Percentiles rank a stretch among this genome's conserved stretches.
These are phyloP conservation scores for Dactylella cylindrospora DNA, from an alignment of 2,329 filamentous ascomycete species.

Conservation along the genomic window DNA sequence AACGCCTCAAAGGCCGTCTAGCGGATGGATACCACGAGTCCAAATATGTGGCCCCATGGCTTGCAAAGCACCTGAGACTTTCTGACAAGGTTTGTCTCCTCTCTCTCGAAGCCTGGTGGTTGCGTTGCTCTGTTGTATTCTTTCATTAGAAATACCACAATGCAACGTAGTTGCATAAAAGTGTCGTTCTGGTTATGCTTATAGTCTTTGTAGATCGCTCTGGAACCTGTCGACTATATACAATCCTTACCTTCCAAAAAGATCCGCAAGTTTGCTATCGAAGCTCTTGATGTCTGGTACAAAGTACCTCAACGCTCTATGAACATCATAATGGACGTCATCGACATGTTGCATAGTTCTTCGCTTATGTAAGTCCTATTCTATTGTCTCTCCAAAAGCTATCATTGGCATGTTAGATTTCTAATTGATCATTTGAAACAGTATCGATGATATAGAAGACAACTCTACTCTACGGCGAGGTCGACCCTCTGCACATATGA, in stretches of 20 bases:
- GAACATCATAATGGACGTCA: constrained; percentile 12
- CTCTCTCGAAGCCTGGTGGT: no score
- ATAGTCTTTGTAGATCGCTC: background rate
- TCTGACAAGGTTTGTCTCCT: no score
- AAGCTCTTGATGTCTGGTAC: constrained; percentile 27
- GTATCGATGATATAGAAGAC: constrained; percentile 26
- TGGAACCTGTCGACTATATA: constrained; percentile 16
- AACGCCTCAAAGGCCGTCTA: no score
- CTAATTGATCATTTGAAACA: background rate
- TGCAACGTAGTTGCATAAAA: no score
- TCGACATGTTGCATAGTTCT: constrained; percentile 4
- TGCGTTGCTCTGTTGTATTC: no score
- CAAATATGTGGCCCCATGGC: no score
- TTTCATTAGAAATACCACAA: no score
- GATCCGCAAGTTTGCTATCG: constrained; percentile 4
- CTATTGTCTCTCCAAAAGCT: background rate
- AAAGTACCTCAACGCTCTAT: background rate
- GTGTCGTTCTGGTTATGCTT: no score
- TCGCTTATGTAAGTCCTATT: constrained; percentile 14
- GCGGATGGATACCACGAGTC: no score
- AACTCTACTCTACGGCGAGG: constrained; percentile 9
- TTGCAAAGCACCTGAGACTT: no score
- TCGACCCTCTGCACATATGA: constrained; percentile 15
- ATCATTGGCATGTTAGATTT: background rate
- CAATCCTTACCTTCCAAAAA: constrained; percentile 6